Conservation (phyloP, 106 monocot species). For the Dioscorea zingiberensis region DNA sequence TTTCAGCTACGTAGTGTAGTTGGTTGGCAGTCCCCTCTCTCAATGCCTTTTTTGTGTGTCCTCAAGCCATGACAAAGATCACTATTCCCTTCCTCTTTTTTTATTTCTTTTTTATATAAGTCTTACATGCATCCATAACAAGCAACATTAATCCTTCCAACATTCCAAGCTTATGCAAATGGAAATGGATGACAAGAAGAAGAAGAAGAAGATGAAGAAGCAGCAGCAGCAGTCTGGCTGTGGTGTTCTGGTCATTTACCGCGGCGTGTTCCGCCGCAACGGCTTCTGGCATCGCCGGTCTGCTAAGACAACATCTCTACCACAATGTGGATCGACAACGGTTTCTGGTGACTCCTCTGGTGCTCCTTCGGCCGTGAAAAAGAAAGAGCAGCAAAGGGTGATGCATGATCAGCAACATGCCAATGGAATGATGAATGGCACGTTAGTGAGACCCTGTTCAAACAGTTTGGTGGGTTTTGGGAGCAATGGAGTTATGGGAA, state of each 20-base stretch:
- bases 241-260: slow-evolving; percentile 19
- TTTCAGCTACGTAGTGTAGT: no score
- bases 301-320: slow-evolving; percentile 22
- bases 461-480: slow-evolving; percentile 59
- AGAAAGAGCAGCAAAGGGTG: slow-evolving; percentile 40
- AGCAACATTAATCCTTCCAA: no score
- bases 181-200: slow-evolving; percentile 15
- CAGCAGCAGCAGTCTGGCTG: slow-evolving; percentile 29
- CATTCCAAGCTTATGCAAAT: no score
- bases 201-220: slow-evolving; percentile 6
- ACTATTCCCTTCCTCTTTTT: background rate
- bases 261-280: slow-evolving; percentile 32
- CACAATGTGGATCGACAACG: background rate
- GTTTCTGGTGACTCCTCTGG: no score
- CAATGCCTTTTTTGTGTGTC: no score
- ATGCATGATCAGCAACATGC: slow-evolving; percentile 45
- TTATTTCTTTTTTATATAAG: background rate
- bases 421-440: slow-evolving; percentile 16
- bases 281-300: slow-evolving; percentile 16
- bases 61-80: no score
- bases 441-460: slow-evolving; percentile 48
- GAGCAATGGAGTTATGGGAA: slow-evolving; percentile 7
- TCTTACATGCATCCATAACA: no score
- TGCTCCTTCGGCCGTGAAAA: background rate
- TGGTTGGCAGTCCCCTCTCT: no score